Conservation (phyloP, 345 rosid genomes). For the Raphanus sativus region DNA sequence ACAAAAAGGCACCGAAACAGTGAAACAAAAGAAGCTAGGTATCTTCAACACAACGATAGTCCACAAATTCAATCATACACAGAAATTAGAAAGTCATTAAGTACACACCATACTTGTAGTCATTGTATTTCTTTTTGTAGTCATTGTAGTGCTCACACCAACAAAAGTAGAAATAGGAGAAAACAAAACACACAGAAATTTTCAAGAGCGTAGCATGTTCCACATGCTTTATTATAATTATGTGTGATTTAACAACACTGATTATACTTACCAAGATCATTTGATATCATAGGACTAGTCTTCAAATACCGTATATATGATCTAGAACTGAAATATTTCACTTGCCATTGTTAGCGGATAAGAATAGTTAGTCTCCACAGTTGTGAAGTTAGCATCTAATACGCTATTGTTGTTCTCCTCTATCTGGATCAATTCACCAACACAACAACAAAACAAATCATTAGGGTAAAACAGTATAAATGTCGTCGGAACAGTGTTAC, state of each 20-base stretch:
- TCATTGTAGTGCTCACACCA: constrained; percentile 28
- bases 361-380: constrained; percentile 47
- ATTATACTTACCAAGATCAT: constrained; percentile 26
- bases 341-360: constrained; percentile 64
- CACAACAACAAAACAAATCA: constrained; percentile 2
- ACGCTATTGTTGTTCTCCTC: constrained; percentile 54
- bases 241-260: constrained; percentile 36
- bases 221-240: constrained; percentile 33
- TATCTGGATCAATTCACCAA: constrained; percentile 47
- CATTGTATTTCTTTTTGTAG: constrained; percentile 6
- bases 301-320: constrained; percentile 29
- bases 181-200: constrained; percentile 1
- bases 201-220: constrained; percentile 22
- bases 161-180: constrained; percentile 12
- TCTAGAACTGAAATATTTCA: constrained; percentile 59
- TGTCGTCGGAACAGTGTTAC: neutral
- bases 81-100: constrained; percentile 11
- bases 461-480: neutral
- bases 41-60: constrained; percentile 14
- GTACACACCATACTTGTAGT: constrained; percentile 31
- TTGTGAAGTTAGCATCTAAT: constrained; percentile 44
- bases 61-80: constrained; percentile 21
- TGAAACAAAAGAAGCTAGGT: neutral
- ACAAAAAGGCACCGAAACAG: neutral
- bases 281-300: constrained; percentile 21